Conservation (phyloP, 768 basidiomycete species). For the Boletus huronensis region DNA sequence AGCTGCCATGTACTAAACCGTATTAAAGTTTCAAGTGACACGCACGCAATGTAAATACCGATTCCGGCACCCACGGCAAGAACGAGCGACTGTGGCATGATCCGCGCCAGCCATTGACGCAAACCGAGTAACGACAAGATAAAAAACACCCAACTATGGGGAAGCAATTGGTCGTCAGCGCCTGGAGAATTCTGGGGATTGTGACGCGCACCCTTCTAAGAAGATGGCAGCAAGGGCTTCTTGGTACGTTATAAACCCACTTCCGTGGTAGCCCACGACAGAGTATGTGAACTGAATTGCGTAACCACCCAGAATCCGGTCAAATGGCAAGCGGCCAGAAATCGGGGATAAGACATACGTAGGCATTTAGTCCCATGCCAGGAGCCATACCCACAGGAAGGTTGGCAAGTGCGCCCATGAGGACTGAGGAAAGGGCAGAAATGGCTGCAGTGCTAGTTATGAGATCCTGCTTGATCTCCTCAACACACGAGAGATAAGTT, state of each 20-base stretch:
- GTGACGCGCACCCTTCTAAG: conserved; percentile 65
- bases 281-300: conserved; percentile 75
- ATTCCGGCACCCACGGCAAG: conserved; percentile 85
- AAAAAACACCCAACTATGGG: conserved; percentile 72
- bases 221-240: conserved; percentile 86
- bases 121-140: conserved; percentile 75
- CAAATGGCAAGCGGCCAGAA: not conserved
- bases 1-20: not conserved
- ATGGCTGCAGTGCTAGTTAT: conserved; percentile 82
- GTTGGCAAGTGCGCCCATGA: conserved; percentile 84
- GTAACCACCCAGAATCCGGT: not conserved
- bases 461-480: conserved; percentile 66
- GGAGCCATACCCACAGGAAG: conserved; percentile 89
- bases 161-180: not conserved
- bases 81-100: conserved; percentile 85
- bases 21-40: conserved; percentile 13
- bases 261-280: conserved; percentile 81
- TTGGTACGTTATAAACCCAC: conserved; percentile 61
- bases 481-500: conserved; percentile 54
- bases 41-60: conserved; percentile 81
- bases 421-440: conserved; percentile 66
- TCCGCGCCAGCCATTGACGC: conserved; percentile 84
- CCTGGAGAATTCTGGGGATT: not conserved
- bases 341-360: conserved; percentile 44
- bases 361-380: conserved; percentile 80